Evolutionary conservation across 1,284 basidiomycete species (phyloP).

Genomic region (Leccinum holopus): DNA sequence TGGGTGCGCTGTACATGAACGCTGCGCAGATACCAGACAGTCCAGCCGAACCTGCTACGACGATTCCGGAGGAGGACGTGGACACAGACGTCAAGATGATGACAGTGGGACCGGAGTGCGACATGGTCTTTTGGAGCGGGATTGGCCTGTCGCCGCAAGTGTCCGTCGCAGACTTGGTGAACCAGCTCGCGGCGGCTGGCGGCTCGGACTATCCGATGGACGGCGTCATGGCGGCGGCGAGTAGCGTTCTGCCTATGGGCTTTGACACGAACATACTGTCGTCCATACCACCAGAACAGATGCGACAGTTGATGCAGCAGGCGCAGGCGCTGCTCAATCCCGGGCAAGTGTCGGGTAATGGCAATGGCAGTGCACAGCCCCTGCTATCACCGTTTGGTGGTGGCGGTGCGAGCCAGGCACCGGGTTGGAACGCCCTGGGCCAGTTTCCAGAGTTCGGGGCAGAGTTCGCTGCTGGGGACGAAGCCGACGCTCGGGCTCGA

Average conservation of each 20-base stretch:
- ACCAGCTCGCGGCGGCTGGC: conserved; percentile 56
- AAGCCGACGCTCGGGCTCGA: conserved; percentile 39
- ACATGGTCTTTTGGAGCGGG: conserved; percentile 61
- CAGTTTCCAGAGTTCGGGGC: conserved; percentile 38
- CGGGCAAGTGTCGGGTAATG: conserved; percentile 23
- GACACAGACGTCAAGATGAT: conserved; percentile 62
- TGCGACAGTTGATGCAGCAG: conserved; percentile 63
- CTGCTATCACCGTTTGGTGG: conserved; percentile 26
- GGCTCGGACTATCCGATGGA: conserved; percentile 32
- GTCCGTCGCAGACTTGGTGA: conserved; percentile 67
- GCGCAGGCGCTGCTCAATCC: conserved; percentile 38
- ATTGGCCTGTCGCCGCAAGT: conserved; percentile 36
- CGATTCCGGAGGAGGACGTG: conserved; percentile 64
- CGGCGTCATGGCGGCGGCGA: conserved; percentile 3
- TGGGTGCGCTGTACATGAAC: conserved; percentile 70
- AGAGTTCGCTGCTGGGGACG: conserved; percentile 34
- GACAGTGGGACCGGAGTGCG: conserved; percentile 66
- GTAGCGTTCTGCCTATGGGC: conserved; percentile 19
- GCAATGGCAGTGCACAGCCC: conserved; percentile 21
- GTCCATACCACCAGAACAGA: conserved; percentile 51
- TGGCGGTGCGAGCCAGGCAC: conserved; percentile 23
- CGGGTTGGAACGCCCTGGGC: conserved; percentile 30
- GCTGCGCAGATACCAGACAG: conserved; percentile 69
- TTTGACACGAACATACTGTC: conserved; percentile 42
- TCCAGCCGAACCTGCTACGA: conserved; percentile 63